Evolutionary conservation across 2,329 filamentous ascomycete genomes (phyloP), one percentile per base, ranked within the genome.

Genomic region (Talaromyces sp.): DNA sequence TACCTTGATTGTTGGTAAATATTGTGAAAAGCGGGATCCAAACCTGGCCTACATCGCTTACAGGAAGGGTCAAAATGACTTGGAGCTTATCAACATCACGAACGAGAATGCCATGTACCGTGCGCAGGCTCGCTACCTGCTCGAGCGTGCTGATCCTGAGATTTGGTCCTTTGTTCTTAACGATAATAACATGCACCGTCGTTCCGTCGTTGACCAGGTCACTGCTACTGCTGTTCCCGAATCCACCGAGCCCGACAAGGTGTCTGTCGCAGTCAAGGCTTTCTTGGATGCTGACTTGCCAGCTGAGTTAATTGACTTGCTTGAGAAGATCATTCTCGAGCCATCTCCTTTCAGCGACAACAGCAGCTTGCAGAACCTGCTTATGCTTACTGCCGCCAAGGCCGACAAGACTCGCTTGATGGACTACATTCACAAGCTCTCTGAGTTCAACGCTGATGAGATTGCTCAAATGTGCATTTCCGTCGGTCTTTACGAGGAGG

Each of bases 71-170:
- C 91, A 97, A 77, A 99, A 99, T 66, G 94, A 99, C 70, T 79
- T 99, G 32, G 95, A 99, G 78, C 85, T 99, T 60, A 93, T 99
- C 77, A 94, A 90, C 75, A 93, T 99, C 71, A 97, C 94, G 71
- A 99, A 97, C 69, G 95, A 99, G 78, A 99, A 99, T 79, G 88
- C 91, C n/a, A 99, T 99, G 94, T 99, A 96, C 84, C 89, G 92
- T 69, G 90, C 90, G n/a, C 94, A 99, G 77, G 93, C 92, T 61
- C 89, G 94, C 41, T 99, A 99, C 76, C 83, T 99, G 26, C 81
- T 99, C 57, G 92, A 97, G 70, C 88, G 94, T 66, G 89, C 90
- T 41, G 94, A 99, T 70, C 75, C 81, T 2, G 94, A 99, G 74
- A 86, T 99, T 54, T 99, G 95, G 95, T 83, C 84, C 57, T 99